These are phyloP conservation scores for Aspergillus nanangensis DNA, from an alignment of 495 filamentous ascomycete genomes.

Conservation along the genomic window DNA sequence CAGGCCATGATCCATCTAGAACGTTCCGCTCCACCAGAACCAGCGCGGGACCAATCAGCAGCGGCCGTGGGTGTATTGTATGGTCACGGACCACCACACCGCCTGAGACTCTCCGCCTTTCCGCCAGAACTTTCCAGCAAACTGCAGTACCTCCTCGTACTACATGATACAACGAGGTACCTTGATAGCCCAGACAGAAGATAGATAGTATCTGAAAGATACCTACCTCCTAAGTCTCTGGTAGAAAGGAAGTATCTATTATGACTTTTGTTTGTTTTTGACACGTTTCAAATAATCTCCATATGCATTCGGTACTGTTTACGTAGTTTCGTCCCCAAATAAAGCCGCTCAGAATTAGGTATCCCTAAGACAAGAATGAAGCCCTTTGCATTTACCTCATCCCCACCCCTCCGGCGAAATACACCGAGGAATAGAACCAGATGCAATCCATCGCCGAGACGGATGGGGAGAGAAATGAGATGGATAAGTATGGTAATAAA, in stretches of 20 bases:
- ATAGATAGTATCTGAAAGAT: no score
- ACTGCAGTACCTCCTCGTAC: background rate
- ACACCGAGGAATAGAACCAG: conserved; percentile 8
- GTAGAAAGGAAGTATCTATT: no score
- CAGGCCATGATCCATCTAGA: conserved; percentile 24
- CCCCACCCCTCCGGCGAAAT: conserved; percentile 3
- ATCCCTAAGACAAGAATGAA: background rate
- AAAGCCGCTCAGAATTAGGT: no score
- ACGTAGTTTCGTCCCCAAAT: no score
- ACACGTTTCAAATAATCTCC: no score
- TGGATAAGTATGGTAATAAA: conserved; percentile 10
- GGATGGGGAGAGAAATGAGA: no score
- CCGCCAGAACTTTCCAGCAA: conserved; percentile 8
- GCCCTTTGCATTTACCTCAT: background rate
- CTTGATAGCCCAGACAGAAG: no score
- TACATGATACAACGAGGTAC: no score
- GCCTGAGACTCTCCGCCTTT: conserved; percentile 4
- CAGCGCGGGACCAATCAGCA: conserved; percentile 13
- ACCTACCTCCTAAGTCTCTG: no score
- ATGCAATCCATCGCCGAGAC: no score
- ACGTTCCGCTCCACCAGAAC: conserved; percentile 25
- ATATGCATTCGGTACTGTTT: no score
- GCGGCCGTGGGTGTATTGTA: background rate
- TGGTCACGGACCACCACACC: background rate
- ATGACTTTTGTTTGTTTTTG: no score